A percentile compares a stretch with the other conserved stretches of the same genome.
phyloP scores from a whole-genome alignment of 2,329 filamentous ascomycete species.

The Xenosphaeropsis pyriputrescens region DNA sequence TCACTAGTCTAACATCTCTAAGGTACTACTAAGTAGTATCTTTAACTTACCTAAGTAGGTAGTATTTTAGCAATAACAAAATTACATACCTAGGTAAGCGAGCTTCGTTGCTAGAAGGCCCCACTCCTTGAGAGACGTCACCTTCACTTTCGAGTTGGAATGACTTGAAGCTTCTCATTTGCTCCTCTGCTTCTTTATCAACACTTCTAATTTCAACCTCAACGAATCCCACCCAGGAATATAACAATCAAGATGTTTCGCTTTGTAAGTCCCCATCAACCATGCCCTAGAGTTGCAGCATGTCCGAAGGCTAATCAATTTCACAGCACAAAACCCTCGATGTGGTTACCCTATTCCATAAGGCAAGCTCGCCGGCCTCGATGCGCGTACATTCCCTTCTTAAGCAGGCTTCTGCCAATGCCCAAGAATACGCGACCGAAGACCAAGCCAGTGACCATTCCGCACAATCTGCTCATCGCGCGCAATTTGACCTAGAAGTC shows the following conservation, averaged over 20 bases:
- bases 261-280: constrained; percentile 13
- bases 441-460: constrained; percentile 59
- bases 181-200: background rate
- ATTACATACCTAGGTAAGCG: too few relatives aligned
- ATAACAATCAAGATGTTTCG: constrained; percentile 17
- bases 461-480: constrained; percentile 36
- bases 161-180: too few relatives aligned
- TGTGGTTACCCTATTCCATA: constrained; percentile 93
- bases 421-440: constrained; percentile 51
- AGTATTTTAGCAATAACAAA: too few relatives aligned
- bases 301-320: background rate
- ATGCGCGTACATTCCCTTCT: constrained; percentile 60
- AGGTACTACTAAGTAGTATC: too few relatives aligned
- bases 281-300: background rate
- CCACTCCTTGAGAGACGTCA: background rate
- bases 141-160: too few relatives aligned
- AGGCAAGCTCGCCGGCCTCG: constrained; percentile 59
- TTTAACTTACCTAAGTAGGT: too few relatives aligned
- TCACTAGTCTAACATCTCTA: too few relatives aligned
- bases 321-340: constrained; percentile 64
- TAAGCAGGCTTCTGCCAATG: constrained; percentile 63
- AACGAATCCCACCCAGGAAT: constrained; percentile 1
- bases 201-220: constrained; percentile 1
- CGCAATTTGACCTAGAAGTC: constrained; percentile 76
- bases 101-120: too few relatives aligned